Percentiles rank a stretch among this genome's conserved stretches.
phyloP scores from a whole-genome alignment of 768 basidiomycete genomes.

The Serendipita sp. region DNA sequence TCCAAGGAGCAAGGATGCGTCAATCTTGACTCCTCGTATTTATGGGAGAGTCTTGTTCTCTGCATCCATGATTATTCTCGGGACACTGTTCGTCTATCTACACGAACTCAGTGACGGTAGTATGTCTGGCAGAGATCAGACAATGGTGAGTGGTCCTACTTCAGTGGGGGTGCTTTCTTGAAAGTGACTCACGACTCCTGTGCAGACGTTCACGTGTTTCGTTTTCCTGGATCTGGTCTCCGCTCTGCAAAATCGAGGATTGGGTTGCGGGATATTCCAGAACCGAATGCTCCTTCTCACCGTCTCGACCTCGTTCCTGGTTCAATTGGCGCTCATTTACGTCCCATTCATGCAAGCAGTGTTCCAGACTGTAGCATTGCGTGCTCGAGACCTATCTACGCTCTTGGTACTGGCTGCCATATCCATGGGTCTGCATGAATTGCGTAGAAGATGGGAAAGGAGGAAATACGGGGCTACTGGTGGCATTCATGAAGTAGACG shows the following conservation, averaged over 20 bases:
- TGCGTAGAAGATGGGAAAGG: conserved; percentile 62
- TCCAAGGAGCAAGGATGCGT: conserved; percentile 83
- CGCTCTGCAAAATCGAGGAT: conserved; percentile 84
- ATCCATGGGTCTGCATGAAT: conserved; percentile 63
- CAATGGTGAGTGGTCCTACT: conserved; percentile 55
- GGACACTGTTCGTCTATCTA: conserved; percentile 75
- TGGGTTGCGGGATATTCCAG: conserved; percentile 65
- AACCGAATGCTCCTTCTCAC: conserved; percentile 87
- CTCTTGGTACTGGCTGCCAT: conserved; percentile 50
- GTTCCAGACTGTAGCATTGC: conserved; percentile 84
- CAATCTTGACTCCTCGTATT: conserved; percentile 63
- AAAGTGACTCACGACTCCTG: not conserved
- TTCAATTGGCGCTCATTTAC: conserved; percentile 76
- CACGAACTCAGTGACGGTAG: conserved; percentile 70
- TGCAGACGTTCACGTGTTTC: conserved; percentile 92
- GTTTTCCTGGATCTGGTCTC: conserved; percentile 95
- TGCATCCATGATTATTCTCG: conserved; percentile 78
- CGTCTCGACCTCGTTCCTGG: conserved; percentile 70
- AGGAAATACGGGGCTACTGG: conserved; percentile 19
- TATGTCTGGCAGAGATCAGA: conserved; percentile 80
- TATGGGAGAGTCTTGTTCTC: conserved; percentile 79
- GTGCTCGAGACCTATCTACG: conserved; percentile 47
- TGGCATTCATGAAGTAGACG: not conserved
- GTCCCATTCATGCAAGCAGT: conserved; percentile 79
- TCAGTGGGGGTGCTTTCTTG: not conserved